Base-by-base conservation (phyloP, 2,329 filamentous ascomycete genomes). In the Pseudopithomyces chartarum region DNA sequence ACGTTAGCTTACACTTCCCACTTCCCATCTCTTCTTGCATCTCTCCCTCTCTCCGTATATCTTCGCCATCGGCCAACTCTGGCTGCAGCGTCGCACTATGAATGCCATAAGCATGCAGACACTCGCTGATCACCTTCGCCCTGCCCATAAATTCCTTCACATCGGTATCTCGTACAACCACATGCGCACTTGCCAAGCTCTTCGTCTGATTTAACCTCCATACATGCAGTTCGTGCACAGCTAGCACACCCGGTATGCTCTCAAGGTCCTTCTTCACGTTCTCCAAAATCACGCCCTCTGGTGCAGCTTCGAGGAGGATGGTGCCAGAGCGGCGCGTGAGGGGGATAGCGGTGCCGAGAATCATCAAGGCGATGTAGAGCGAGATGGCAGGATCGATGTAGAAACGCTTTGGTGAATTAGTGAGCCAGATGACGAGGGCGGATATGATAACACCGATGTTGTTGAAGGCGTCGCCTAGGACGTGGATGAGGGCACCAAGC, bases 361-460 rank as follows among this genome's bases (percentile, higher is more conserved):
- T 91, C 83, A 92, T 88, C n/a, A 91, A 57, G 2, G 87, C 83
- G 64, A 92, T 93, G 49, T 82, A 87, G 70, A 90, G 80, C 56
- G 87, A 85, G 33, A 88, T 83, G 3, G 81, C 87, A 0, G 90
- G 90, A 67, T 93, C 90, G 5, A 87, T 88, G 63, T 92, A 92
- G 77, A 84, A 90, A 33, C 87, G 81, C 3, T 73, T 79, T 1
- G 83, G 78, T 29, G 83, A 85, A 29, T 81, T 69, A 0, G 83
- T 79, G 55, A 87, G 79, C 89, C 88, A 91, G 70, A 92, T 89
- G 32, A 91, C 80, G 2, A 88, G 66, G 0, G 87, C 88, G 0
- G 89, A 84, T 34, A 88, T 78, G 47, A 92, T 91, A 57, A 93
- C 89, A 10, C 89, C 89, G 11, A 92, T 73, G 64, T 93, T 93